A percentile compares a stretch with the other conserved stretches of the same genome.
Conservation (phyloP, 116 monocot genomes). For the Iris pallida region DNA sequence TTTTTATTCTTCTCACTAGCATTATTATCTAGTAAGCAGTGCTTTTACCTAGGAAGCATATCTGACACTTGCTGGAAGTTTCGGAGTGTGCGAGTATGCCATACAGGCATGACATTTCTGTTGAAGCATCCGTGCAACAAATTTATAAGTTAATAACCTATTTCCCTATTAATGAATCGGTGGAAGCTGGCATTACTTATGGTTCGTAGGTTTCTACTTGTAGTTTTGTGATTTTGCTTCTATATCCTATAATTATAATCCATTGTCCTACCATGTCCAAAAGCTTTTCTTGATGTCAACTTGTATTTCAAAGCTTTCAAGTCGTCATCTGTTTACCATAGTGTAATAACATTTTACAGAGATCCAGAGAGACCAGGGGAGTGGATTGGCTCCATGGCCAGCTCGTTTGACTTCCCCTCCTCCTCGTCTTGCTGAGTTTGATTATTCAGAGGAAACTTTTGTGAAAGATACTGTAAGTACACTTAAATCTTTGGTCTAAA, state of each 20-base stretch:
- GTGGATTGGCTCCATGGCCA: conserved; percentile 89
- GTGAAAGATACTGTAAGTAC: conserved; percentile 58
- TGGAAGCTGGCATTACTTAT: too few species aligned
- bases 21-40: too few species aligned
- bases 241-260: background rate
- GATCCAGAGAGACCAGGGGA: conserved; percentile 62
- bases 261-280: background rate
- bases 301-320: background rate
- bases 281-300: background rate
- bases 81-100: too few species aligned
- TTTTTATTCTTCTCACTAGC: too few species aligned
- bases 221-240: background rate
- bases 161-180: too few species aligned
- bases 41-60: too few species aligned
- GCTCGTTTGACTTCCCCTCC: conserved; percentile 64
- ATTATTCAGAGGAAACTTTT: conserved; percentile 51
- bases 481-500: background rate
- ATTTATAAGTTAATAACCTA: too few species aligned
- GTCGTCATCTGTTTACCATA: background rate
- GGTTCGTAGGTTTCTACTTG: too few species aligned
- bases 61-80: too few species aligned
- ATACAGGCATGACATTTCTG: too few species aligned
- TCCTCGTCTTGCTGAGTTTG: conserved; percentile 76
- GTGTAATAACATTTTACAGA: conserved; percentile 19
- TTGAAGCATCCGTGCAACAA: too few species aligned